Percentiles rank a stretch among this genome's conserved stretches.
Conservation (phyloP, 176 grass and related monocot genomes). For the Aegilops tauschii region DNA sequence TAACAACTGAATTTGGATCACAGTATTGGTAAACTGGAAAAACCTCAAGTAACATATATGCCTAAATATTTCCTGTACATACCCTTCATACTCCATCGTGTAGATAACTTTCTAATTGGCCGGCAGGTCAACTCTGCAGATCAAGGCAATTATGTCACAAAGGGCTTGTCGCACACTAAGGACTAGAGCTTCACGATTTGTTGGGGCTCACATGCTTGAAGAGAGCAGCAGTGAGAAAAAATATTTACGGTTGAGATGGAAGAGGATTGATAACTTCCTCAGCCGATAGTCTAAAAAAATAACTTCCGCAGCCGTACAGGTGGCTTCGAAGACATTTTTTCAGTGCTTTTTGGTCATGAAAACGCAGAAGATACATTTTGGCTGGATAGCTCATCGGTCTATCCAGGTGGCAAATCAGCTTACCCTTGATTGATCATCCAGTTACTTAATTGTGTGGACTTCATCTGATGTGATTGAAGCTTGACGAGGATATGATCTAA, state of each 20-base stretch:
- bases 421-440: conserved; percentile 16
- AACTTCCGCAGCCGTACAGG: conserved; percentile 42
- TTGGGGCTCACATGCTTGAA: background rate
- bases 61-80: no score
- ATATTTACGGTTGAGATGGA: conserved; percentile 62
- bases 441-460: conserved; percentile 1
- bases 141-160: conserved; percentile 22
- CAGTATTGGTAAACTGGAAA: no score
- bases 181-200: conserved; percentile 14
- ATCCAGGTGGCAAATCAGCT: conserved; percentile 57
- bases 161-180: conserved; percentile 8
- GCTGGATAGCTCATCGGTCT: conserved; percentile 87
- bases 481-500: background rate
- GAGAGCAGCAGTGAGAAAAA: conserved; percentile 32
- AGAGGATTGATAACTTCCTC: conserved; percentile 65
- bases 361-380: conserved; percentile 80
- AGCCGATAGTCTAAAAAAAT: background rate
- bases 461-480: conserved; percentile 3
- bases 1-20: no score
- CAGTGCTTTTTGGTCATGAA: conserved; percentile 56
- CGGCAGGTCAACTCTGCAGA: conserved; percentile 37
- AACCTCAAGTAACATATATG: no score
- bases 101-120: no score
- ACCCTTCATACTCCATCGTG: no score
- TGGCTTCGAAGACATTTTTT: conserved; percentile 62